Conservation (phyloP, 495 filamentous ascomycete genomes). For the Astrocystis sublimbata region DNA sequence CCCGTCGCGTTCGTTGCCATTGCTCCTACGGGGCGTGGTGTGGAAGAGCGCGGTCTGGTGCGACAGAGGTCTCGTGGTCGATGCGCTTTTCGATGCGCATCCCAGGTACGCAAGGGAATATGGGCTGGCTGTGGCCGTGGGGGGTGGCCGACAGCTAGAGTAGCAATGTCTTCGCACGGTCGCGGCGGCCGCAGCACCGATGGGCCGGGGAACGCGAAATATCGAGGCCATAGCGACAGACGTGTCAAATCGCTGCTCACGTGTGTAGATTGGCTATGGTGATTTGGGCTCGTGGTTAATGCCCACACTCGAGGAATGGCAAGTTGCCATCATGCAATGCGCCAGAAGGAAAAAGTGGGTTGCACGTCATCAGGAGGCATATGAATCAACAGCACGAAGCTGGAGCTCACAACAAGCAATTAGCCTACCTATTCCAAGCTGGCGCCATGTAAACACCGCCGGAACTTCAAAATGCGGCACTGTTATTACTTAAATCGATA, state of each 20-base stretch:
- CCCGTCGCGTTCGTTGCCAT: conserved; percentile 25
- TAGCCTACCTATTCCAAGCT: too few species aligned
- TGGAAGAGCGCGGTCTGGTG: conserved; percentile 7
- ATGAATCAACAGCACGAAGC: too few species aligned
- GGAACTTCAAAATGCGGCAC: too few species aligned
- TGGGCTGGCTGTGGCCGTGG: conserved; percentile 9
- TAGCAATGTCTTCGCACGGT: conserved; percentile 18
- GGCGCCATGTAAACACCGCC: background rate
- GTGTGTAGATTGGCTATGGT: conserved; percentile 20
- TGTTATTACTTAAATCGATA: too few species aligned
- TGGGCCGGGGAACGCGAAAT: conserved; percentile 22
- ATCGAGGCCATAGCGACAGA: conserved; percentile 27
- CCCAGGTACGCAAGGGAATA: background rate
- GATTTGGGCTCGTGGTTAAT: background rate
- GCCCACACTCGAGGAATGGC: background rate
- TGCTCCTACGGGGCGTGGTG: conserved; percentile 11
- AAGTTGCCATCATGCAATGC: conserved; percentile 3
- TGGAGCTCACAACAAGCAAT: background rate
- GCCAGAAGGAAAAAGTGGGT: conserved; percentile 21
- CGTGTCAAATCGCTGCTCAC: conserved; percentile 11
- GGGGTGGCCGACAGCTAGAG: conserved; percentile 10
- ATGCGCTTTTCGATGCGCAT: background rate
- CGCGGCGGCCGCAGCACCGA: conserved; percentile 15
- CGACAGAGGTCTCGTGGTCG: background rate
- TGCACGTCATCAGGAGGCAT: conserved; percentile 26